Conservation (phyloP, 2,329 filamentous ascomycete species). For the Microsporum canis region DNA sequence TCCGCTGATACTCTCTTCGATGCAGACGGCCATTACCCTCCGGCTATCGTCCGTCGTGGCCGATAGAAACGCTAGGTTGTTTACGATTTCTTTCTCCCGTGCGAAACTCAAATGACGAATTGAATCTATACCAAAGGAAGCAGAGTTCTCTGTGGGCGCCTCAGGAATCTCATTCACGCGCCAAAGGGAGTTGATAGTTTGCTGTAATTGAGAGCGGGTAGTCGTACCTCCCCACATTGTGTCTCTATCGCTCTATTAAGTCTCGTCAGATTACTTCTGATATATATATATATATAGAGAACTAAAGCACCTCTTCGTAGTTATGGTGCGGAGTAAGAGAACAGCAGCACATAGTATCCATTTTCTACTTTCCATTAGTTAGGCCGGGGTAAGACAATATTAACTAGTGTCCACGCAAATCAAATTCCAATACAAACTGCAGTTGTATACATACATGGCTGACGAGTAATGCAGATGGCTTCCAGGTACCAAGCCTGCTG, state of each 20-base stretch:
- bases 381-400: too few relatives aligned
- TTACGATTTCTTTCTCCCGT: background rate
- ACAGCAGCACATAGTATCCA: background rate
- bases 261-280: background rate
- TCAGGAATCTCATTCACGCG: background rate
- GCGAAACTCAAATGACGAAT: background rate
- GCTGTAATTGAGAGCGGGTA: background rate
- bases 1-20: background rate
- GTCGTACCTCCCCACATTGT: background rate
- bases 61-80: background rate
- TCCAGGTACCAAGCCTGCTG: background rate
- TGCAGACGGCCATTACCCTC: conserved; percentile 5
- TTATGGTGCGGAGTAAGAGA: background rate
- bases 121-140: background rate
- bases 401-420: background rate
- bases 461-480: background rate
- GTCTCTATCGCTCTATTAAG: background rate
- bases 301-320: background rate
- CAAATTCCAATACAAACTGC: background rate
- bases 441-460: background rate
- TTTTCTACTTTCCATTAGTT: background rate
- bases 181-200: background rate
- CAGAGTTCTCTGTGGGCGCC: background rate
- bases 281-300: background rate
- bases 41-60: background rate